Evolutionary conservation across 345 rosid species (phyloP).

Genomic region (Pistacia vera): DNA sequence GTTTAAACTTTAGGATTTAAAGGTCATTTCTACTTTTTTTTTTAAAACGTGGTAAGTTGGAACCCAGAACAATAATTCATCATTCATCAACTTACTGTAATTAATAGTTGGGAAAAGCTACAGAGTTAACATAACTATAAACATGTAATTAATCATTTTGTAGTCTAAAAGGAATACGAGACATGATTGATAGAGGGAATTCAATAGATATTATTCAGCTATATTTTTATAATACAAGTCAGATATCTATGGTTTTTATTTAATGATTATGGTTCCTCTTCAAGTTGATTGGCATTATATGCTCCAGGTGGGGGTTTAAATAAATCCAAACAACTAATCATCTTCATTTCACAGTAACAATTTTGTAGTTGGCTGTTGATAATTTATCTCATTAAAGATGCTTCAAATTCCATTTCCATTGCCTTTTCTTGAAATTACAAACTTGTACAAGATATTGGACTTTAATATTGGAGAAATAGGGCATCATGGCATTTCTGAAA

Average conservation of each 20-base stretch:
- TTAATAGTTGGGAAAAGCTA: too few relatives aligned
- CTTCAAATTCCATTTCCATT: conserved; percentile 2
- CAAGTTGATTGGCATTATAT: conserved; percentile 21
- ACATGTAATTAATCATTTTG: too few relatives aligned
- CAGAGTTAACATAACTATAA: too few relatives aligned
- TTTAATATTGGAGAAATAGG: neutral
- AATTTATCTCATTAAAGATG: neutral
- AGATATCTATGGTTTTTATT: neutral
- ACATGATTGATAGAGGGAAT: too few relatives aligned
- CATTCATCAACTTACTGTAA: too few relatives aligned
- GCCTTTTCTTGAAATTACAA: neutral
- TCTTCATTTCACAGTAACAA: neutral
- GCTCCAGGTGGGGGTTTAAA: conserved; percentile 1
- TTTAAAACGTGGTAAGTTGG: too few relatives aligned
- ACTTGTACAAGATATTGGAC: neutral
- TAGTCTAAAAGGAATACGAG: too few relatives aligned
- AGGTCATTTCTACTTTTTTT: too few relatives aligned
- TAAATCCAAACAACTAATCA: neutral
- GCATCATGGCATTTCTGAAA: neutral
- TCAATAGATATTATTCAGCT: too few relatives aligned
- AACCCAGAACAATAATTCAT: too few relatives aligned
- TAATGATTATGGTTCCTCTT: neutral
- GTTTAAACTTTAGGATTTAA: too few relatives aligned
- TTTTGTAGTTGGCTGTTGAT: neutral
- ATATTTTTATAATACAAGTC: too few relatives aligned